These are phyloP conservation scores for Cytospora mali DNA, from an alignment of 2,329 filamentous ascomycete genomes.

Conservation along the genomic window DNA sequence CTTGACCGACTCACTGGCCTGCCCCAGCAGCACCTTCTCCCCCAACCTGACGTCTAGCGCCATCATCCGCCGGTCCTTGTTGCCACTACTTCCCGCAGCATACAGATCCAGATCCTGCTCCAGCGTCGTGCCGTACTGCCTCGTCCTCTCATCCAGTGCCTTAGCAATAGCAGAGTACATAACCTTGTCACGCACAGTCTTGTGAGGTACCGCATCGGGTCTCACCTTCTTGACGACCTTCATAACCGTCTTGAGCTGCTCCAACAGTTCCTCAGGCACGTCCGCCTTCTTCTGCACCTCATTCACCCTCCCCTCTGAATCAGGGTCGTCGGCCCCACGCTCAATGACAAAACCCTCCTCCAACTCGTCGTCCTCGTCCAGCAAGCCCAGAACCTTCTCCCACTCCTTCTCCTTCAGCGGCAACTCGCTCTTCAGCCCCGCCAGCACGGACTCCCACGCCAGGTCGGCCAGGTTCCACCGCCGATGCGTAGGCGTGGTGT, in stretches of 20 bases:
- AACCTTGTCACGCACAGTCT: slow-evolving; percentile 52
- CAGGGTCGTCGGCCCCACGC: slow-evolving; percentile 54
- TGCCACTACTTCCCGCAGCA: slow-evolving; percentile 14
- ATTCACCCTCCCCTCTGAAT: slow-evolving; percentile 45
- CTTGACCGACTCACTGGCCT: slow-evolving; percentile 34
- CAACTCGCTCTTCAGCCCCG: slow-evolving; percentile 45
- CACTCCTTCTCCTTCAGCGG: slow-evolving; percentile 35
- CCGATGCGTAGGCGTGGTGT: slow-evolving; percentile 76
- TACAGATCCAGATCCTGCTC: slow-evolving; percentile 34
- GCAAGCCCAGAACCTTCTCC: slow-evolving; percentile 27
- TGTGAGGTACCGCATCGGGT: slow-evolving; percentile 48
- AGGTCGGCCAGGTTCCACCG: slow-evolving; percentile 84
- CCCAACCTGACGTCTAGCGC: slow-evolving; percentile 41
- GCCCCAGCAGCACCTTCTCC: slow-evolving; percentile 39
- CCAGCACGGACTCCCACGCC: slow-evolving; percentile 60
- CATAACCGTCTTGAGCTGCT: slow-evolving; percentile 54
- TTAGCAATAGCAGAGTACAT: slow-evolving; percentile 43
- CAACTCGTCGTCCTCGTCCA: slow-evolving; percentile 63
- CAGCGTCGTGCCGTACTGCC: slow-evolving; percentile 36
- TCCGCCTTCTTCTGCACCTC: slow-evolving; percentile 42
- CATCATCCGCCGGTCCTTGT: slow-evolving; percentile 30
- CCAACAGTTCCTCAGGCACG: slow-evolving; percentile 54
- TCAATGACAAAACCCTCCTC: slow-evolving; percentile 77
- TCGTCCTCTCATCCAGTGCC: slow-evolving; percentile 34
- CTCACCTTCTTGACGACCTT: slow-evolving; percentile 52